Evolutionary conservation across 305 asterid species (phyloP).

Genomic region (Solanum chacoense): DNA sequence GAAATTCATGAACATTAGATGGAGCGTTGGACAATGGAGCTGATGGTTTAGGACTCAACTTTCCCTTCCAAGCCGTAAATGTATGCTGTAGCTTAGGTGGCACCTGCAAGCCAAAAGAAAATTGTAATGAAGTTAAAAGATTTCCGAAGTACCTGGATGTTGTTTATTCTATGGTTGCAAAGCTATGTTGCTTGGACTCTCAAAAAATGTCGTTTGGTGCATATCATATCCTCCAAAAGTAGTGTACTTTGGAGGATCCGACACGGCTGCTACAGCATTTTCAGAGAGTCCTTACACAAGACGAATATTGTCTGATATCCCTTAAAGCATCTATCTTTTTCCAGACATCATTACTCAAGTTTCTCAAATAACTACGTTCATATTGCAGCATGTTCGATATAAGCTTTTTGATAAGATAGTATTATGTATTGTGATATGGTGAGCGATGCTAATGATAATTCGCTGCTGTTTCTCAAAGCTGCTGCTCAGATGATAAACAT

Average conservation of each 20-base stretch:
- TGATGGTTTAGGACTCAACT: conserved; percentile 13
- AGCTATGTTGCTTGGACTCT: not conserved
- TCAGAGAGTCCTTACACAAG: not conserved
- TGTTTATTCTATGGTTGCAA: not conserved
- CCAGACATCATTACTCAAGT: not conserved
- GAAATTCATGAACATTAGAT: not conserved
- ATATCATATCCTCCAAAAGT: not conserved
- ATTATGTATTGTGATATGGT: not conserved
- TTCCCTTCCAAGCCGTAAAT: conserved; percentile 39
- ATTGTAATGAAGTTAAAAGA: not conserved
- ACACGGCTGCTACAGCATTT: not conserved
- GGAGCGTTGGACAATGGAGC: not conserved
- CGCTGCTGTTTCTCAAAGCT: not conserved
- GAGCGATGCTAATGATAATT: not conserved
- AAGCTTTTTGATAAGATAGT: not conserved
- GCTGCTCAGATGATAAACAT: not conserved
- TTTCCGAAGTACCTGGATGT: not conserved
- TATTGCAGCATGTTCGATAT: not conserved
- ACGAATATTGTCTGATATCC: not conserved
- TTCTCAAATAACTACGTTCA: not conserved
- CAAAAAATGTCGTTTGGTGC: not conserved
- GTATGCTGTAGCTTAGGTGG: conserved; percentile 44
- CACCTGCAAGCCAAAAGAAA: conserved; percentile 27
- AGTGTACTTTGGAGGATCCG: not conserved
- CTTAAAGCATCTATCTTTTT: not conserved